Evolutionary conservation across 1,139 yeast genomes (phyloP), one percentile per base, ranked within the genome.

Genomic region (Saccharomyces hybrid): DNA sequence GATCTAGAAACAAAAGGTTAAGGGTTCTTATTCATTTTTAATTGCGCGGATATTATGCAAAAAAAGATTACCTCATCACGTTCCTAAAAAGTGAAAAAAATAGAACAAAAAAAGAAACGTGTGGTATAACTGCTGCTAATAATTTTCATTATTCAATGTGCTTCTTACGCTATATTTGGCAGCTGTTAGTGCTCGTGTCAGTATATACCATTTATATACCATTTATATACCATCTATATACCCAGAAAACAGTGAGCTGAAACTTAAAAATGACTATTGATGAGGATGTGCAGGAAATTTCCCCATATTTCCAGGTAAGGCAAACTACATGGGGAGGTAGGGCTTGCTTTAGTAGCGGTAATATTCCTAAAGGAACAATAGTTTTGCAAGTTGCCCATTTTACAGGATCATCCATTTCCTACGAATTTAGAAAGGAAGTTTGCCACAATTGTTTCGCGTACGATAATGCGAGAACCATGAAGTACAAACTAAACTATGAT

Each of bases 361-460:
- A 64, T 7, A 77, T 84, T 14, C 71, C 77, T 4, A 61, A 66
- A 23, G 79, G 74, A 6, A 75, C 82, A 0, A 64, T 65, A 1
- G 68, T 85, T 1, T 71, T 80, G 50, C 61, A 59, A 8, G 75
- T 80, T 48, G 60, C 66, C 1, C 55, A 68, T 5, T 82, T 84
- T 0, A 65, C 81, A 51, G 76, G 84, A 13, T 72, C 77, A 14
- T 74, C 81, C 1, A 73, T 84, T 3, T 69, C 76, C 29, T 74
- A 77, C 55, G 83, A 81, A 5, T 84, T 82, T 65, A 77, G 81
- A 54, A 84, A 83, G 62, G 90, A 85, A 62, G 86, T 82, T 0
- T 85, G 91, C 63, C 74, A 78, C 3, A 62, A 66, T 55, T 85
- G 91, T 62, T 82, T 77, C 62, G 58, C 60, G 2, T 84, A 82